These are phyloP conservation scores for Jacaranda mimosifolia DNA, from an alignment of 257 asterid genomes.

Conservation along the genomic window DNA sequence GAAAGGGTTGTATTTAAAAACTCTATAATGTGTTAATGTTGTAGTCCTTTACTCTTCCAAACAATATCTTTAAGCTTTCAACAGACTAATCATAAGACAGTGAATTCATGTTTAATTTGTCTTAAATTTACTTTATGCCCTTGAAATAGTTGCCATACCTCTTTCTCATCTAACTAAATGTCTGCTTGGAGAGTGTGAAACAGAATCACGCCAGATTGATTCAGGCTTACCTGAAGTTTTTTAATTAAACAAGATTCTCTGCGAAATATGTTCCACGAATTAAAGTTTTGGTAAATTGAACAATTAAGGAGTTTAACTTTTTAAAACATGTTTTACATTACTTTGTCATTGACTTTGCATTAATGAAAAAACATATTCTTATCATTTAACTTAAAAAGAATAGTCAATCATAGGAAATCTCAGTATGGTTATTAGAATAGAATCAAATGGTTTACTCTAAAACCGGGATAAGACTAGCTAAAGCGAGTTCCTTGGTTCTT, in stretches of 20 bases:
- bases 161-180: slow-evolving; percentile 8
- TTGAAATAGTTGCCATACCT: slow-evolving; percentile 18
- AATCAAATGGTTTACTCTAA: slow-evolving; percentile 11
- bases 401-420: slow-evolving; percentile 6
- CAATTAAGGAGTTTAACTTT: not conserved
- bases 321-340: slow-evolving; percentile 7
- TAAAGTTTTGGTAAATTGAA: slow-evolving; percentile 11
- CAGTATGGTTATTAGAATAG: slow-evolving; percentile 6
- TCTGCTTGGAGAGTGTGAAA: slow-evolving; percentile 8
- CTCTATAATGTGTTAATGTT: not conserved
- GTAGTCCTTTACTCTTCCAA: slow-evolving; percentile 13
- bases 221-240: not conserved
- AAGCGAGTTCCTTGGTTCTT: not conserved
- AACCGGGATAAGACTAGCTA: slow-evolving; percentile 4
- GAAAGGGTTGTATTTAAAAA: not conserved
- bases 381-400: slow-evolving; percentile 3
- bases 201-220: slow-evolving; percentile 2
- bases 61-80: not conserved
- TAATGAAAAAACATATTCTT: not conserved
- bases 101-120: not conserved
- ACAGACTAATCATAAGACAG: slow-evolving; percentile 17
- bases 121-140: not conserved
- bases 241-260: slow-evolving; percentile 6
- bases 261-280: slow-evolving; percentile 1
- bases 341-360: slow-evolving; percentile 8